Conservation (phyloP, 1,284 basidiomycete genomes). For the Meira nashicola region DNA sequence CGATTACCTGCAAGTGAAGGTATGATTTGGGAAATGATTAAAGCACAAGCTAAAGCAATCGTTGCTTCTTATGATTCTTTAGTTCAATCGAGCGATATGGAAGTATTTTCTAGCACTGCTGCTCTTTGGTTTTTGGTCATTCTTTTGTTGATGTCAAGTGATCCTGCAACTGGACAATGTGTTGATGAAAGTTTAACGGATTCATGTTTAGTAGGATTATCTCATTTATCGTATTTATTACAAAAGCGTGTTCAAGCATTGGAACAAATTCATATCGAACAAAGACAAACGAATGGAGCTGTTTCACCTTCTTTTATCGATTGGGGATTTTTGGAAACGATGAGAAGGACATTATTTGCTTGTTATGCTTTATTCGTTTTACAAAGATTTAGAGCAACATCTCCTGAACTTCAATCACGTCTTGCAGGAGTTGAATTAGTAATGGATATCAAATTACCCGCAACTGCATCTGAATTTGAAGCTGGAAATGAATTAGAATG, state of each 20-base stretch:
- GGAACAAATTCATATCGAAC: constrained; percentile 2
- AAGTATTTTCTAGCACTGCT: constrained; percentile 30
- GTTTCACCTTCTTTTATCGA: constrained; percentile 9
- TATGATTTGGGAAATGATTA: constrained; percentile 34
- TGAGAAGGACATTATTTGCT: constrained; percentile 38
- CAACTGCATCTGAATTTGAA: constrained; percentile 37
- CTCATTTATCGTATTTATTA: constrained; percentile 24
- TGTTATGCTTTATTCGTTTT: constrained; percentile 39
- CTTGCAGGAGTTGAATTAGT: constrained; percentile 32
- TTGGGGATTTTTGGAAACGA: constrained; percentile 32
- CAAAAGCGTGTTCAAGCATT: constrained; percentile 7
- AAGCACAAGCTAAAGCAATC: constrained; percentile 23
- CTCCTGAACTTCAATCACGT: constrained; percentile 18
- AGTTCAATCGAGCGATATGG: constrained; percentile 16
- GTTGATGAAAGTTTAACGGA: constrained; percentile 20
- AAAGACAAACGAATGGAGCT: neutral
- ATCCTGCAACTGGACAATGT: constrained; percentile 10
- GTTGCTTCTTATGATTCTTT: constrained; percentile 14
- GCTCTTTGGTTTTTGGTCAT: constrained; percentile 44
- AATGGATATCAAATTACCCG: constrained; percentile 35
- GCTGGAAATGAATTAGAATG: constrained; percentile 33
- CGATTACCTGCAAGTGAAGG: constrained; percentile 35
- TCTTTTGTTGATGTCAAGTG: constrained; percentile 34
- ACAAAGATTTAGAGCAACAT: constrained; percentile 38
- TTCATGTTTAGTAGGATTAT: constrained; percentile 25